A percentile compares a stretch with the other conserved stretches of the same genome.
phyloP scores from a whole-genome alignment of 805 yeast species.

The Lachancea quebecensis region DNA sequence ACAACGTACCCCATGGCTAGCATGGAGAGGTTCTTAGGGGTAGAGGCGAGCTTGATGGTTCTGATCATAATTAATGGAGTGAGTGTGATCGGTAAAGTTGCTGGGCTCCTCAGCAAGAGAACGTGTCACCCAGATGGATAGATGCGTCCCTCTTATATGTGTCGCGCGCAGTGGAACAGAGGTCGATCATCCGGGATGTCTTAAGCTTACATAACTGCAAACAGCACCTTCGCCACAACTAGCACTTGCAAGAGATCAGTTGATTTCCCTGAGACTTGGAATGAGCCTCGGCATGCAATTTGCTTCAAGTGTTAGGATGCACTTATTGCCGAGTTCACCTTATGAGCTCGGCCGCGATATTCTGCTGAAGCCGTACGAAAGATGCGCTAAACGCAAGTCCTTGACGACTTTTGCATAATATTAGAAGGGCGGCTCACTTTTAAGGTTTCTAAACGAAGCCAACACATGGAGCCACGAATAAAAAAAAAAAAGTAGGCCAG shows the following conservation, averaged over 20 bases:
- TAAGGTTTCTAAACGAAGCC: neutral
- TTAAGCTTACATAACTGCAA: no score
- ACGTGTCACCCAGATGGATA: no score
- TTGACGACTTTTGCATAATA: neutral
- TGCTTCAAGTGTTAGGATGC: neutral
- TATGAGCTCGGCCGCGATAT: neutral
- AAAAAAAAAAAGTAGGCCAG: neutral
- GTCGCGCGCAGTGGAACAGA: no score
- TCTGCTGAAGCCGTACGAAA: neutral
- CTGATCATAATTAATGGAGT: constrained; percentile 11
- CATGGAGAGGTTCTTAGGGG: constrained; percentile 14
- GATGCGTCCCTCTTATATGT: no score
- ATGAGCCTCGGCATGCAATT: neutral
- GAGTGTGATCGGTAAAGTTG: no score
- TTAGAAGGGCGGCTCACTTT: neutral
- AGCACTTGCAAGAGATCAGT: neutral
- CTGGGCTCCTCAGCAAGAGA: no score
- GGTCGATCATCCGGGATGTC: no score
- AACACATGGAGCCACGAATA: neutral
- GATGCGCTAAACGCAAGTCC: neutral
- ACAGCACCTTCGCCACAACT: no score
- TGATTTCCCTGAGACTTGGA: neutral
- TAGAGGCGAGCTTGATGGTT: constrained; percentile 13
- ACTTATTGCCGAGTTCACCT: neutral
- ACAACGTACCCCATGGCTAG: constrained; percentile 15